These are phyloP conservation scores for Neoboletus magnificus DNA, from an alignment of 768 basidiomycete species.

Conservation along the genomic window DNA sequence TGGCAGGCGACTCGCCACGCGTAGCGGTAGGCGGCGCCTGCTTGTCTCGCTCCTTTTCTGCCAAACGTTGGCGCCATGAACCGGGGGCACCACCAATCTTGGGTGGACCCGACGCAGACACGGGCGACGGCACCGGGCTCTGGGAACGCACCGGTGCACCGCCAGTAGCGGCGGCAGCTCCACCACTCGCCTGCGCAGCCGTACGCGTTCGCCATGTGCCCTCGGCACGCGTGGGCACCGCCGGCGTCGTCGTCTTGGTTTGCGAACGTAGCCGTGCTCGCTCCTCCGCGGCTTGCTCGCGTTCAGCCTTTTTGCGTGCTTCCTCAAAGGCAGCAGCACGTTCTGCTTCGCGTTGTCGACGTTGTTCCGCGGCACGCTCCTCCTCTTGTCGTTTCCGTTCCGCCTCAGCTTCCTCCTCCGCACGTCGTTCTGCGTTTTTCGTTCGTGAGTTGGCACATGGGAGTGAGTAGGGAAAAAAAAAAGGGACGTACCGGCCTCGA, in stretches of 20 bases:
- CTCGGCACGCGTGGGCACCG: slow-evolving; percentile 20
- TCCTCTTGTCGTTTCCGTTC: slow-evolving; percentile 61
- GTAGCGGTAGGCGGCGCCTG: not conserved
- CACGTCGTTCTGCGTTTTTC: slow-evolving; percentile 42
- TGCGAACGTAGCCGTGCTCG: slow-evolving; percentile 37
- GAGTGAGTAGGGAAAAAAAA: not conserved
- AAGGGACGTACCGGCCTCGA: slow-evolving; percentile 48
- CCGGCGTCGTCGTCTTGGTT: slow-evolving; percentile 27
- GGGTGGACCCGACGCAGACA: slow-evolving; percentile 27
- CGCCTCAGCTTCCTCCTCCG: slow-evolving; percentile 54
- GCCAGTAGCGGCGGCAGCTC: not conserved
- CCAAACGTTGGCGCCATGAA: slow-evolving; percentile 55
- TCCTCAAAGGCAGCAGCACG: slow-evolving; percentile 51
- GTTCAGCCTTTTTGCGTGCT: slow-evolving; percentile 56
- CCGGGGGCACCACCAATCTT: slow-evolving; percentile 36
- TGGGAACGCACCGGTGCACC: slow-evolving; percentile 24
- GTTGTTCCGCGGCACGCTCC: slow-evolving; percentile 48
- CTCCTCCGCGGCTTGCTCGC: slow-evolving; percentile 69
- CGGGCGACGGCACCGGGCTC: slow-evolving; percentile 46
- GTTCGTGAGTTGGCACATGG: slow-evolving; percentile 1
- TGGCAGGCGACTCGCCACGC: slow-evolving; percentile 14
- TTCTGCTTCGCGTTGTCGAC: slow-evolving; percentile 51
- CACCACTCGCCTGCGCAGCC: slow-evolving; percentile 26
- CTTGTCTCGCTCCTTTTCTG: not conserved
- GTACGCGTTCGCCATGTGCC: slow-evolving; percentile 12